Evolutionary conservation across 306 rosid species (phyloP).

Genomic region (Prunus fruticosa): DNA sequence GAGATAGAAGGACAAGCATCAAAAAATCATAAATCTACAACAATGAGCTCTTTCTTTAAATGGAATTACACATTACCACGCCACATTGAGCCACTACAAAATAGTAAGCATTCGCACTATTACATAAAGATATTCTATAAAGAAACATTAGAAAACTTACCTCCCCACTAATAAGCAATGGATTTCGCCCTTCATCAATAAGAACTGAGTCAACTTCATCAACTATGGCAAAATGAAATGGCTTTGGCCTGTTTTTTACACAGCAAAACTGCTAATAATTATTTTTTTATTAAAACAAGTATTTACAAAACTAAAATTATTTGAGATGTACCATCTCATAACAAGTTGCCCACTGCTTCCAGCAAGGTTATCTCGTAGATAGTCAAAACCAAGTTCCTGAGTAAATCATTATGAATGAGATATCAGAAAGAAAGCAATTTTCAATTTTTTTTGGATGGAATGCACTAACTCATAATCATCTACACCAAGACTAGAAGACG

Average conservation of each 20-base stretch:
- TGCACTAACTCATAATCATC: slow-evolving; percentile 7
- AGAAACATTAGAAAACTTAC: slow-evolving; percentile 33
- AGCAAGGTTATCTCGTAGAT: slow-evolving; percentile 95
- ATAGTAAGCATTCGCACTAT: slow-evolving; percentile 12
- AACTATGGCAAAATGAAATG: slow-evolving; percentile 96
- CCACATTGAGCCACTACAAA: slow-evolving; percentile 11
- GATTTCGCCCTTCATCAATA: slow-evolving; percentile 97
- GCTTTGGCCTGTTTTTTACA: slow-evolving; percentile 74
- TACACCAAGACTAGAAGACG: not conserved
- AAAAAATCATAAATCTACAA: not conserved
- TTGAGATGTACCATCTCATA: slow-evolving; percentile 79
- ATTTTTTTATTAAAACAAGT: not conserved
- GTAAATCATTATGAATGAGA: slow-evolving; percentile 19
- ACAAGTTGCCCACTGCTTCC: slow-evolving; percentile 80
- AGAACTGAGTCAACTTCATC: slow-evolving; percentile 98
- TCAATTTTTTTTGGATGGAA: slow-evolving; percentile 1
- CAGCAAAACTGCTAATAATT: slow-evolving; percentile 11
- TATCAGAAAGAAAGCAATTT: slow-evolving; percentile 10
- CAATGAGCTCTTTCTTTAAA: not conserved
- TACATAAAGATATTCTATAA: not conserved
- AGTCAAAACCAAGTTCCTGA: slow-evolving; percentile 98
- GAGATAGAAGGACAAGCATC: slow-evolving; percentile 31
- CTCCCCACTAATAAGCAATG: slow-evolving; percentile 94
- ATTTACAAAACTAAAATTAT: slow-evolving; percentile 5
- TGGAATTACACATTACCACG: not conserved